A percentile compares a stretch with the other conserved stretches of the same genome.
These are phyloP conservation scores for Cystobasidium ongulense DNA, from an alignment of 768 basidiomycete species.

Conservation along the genomic window DNA sequence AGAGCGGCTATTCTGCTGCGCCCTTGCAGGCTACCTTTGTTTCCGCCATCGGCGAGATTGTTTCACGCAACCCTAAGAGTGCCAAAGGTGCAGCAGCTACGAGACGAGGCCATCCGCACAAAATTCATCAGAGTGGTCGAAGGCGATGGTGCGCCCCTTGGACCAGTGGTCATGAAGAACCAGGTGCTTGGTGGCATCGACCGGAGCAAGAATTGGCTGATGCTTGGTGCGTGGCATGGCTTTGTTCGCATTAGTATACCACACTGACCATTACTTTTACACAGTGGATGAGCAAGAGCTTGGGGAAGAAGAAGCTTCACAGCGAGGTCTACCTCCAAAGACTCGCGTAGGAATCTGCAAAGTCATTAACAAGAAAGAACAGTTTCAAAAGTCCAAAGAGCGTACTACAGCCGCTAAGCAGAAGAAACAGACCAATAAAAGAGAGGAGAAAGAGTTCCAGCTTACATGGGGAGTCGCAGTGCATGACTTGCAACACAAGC, in stretches of 20 bases:
- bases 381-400: constrained; percentile 41
- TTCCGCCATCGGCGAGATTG: not conserved
- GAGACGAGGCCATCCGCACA: constrained; percentile 13
- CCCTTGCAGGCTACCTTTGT: not conserved
- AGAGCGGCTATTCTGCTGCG: not conserved
- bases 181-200: not conserved
- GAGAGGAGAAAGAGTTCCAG: constrained; percentile 59
- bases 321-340: not conserved
- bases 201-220: not conserved
- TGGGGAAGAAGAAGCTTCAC: not conserved
- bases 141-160: not conserved
- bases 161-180: not conserved
- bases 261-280: not conserved
- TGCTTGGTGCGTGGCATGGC: constrained; percentile 11
- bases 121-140: constrained; percentile 3
- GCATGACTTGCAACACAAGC: constrained; percentile 60
- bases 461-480: constrained; percentile 59
- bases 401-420: constrained; percentile 39
- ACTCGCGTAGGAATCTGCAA: constrained; percentile 51
- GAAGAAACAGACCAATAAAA: constrained; percentile 41
- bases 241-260: not conserved
- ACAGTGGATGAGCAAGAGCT: constrained; percentile 23
- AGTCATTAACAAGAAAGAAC: constrained; percentile 51
- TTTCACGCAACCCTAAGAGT: not conserved
- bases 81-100: constrained; percentile 6